phyloP scores from a whole-genome alignment of 1,284 basidiomycete species.

The Albatrellus sp. region DNA sequence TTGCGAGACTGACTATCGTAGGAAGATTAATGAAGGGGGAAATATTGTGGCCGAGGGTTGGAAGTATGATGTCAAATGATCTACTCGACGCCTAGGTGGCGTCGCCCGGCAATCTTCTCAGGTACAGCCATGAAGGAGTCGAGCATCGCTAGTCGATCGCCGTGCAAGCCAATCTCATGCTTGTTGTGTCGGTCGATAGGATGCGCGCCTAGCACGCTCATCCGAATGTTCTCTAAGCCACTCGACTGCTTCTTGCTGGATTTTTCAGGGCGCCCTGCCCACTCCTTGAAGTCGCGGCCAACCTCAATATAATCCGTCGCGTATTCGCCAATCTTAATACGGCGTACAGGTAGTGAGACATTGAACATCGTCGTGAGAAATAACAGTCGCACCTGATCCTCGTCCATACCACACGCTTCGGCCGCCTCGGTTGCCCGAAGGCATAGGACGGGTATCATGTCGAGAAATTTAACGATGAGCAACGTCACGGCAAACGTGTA shows the following conservation, averaged over 20 bases:
- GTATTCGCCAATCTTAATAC: conserved; percentile 58
- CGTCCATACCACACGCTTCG: conserved; percentile 83
- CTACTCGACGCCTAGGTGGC: no score
- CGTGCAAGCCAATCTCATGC: background rate
- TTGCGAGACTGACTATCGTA: no score
- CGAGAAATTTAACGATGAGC: conserved; percentile 53
- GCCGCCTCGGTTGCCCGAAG: conserved; percentile 67
- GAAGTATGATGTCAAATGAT: no score
- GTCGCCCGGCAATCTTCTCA: no score
- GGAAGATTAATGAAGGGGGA: no score
- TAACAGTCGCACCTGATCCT: conserved; percentile 51
- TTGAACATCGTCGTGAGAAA: background rate
- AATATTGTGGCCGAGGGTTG: no score
- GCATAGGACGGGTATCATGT: conserved; percentile 67
- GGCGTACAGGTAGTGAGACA: background rate
- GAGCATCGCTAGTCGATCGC: no score
- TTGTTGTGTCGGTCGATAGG: conserved; percentile 30
- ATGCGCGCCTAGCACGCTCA: conserved; percentile 4
- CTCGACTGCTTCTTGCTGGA: conserved; percentile 9
- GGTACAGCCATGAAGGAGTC: no score
- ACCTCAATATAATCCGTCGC: conserved; percentile 70
- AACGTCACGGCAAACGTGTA: conserved; percentile 65
- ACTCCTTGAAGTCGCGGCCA: conserved; percentile 55
- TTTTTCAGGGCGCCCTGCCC: conserved; percentile 23
- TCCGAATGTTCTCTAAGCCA: background rate